phyloP scores from a whole-genome alignment of 345 rosid genomes.

The Kandelia obovata region DNA sequence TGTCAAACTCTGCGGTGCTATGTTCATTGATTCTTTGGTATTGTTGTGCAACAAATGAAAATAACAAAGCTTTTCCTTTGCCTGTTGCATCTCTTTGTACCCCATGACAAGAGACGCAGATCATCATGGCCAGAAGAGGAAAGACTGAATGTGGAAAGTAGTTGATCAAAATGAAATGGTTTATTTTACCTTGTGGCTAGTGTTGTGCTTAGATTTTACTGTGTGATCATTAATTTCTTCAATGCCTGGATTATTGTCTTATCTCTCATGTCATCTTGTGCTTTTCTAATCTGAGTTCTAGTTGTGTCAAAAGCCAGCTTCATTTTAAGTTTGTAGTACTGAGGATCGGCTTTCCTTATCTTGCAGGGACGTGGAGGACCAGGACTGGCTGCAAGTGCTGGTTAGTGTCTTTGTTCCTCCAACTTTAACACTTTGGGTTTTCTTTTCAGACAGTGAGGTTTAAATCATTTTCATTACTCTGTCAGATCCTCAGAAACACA shows the following conservation, averaged over 20 bases:
- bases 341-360: constrained; percentile 17
- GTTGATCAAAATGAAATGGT: neutral
- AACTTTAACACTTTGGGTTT: neutral
- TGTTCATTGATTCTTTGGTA: neutral
- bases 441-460: constrained; percentile 17
- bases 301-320: constrained; percentile 3
- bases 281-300: neutral
- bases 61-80: neutral
- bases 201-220: neutral
- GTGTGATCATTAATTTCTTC: neutral
- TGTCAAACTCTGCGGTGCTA: neutral
- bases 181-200: neutral
- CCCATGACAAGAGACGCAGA: neutral
- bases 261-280: neutral
- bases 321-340: constrained; percentile 1
- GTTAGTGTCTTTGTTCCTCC: constrained; percentile 36
- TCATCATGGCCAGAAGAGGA: neutral
- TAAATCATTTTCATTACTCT: neutral
- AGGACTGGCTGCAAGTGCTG: constrained; percentile 52
- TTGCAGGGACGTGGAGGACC: constrained; percentile 94
- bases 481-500: constrained; percentile 55
- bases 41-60: neutral
- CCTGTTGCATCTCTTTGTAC: neutral
- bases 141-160: neutral
- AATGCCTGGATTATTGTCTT: constrained; percentile 2